phyloP scores from a whole-genome alignment of 257 asterid species.

The Thymus mandschuricus region DNA sequence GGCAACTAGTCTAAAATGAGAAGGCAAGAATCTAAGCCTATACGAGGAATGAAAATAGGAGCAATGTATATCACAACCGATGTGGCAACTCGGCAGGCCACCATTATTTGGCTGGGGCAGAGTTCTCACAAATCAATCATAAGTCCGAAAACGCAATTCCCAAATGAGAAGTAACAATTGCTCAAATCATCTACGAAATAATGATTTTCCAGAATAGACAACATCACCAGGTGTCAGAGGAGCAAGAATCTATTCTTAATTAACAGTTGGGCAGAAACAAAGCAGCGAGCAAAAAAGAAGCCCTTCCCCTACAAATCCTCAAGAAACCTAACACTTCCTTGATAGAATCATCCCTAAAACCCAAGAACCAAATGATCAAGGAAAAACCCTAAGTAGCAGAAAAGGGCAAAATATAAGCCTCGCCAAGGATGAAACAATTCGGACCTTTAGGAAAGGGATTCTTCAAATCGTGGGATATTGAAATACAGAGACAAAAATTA shows the following conservation, averaged over 20 bases:
- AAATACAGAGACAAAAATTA: slow-evolving; percentile 5
- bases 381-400: slow-evolving; percentile 42
- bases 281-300: neutral
- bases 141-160: slow-evolving; percentile 5
- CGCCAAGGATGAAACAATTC: neutral
- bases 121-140: slow-evolving; percentile 8
- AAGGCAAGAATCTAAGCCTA: slow-evolving; percentile 3
- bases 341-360: neutral
- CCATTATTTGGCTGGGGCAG: neutral
- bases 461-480: slow-evolving; percentile 16
- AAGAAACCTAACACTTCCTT: slow-evolving; percentile 21
- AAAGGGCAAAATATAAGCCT: neutral
- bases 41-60: slow-evolving; percentile 8
- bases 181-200: slow-evolving; percentile 15
- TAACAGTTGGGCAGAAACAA: neutral
- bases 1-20: slow-evolving; percentile 10
- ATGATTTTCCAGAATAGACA: neutral
- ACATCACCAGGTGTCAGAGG: slow-evolving; percentile 9
- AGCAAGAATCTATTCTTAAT: neutral
- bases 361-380: slow-evolving; percentile 22
- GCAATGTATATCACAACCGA: slow-evolving; percentile 5
- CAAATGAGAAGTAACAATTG: slow-evolving; percentile 23
- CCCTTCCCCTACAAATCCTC: slow-evolving; percentile 20
- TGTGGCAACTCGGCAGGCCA: slow-evolving; percentile 4
- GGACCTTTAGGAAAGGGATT: neutral